These are phyloP conservation scores for Bimuria novae-zelandiae DNA, from an alignment of 2,329 filamentous ascomycete genomes.

Conservation along the genomic window DNA sequence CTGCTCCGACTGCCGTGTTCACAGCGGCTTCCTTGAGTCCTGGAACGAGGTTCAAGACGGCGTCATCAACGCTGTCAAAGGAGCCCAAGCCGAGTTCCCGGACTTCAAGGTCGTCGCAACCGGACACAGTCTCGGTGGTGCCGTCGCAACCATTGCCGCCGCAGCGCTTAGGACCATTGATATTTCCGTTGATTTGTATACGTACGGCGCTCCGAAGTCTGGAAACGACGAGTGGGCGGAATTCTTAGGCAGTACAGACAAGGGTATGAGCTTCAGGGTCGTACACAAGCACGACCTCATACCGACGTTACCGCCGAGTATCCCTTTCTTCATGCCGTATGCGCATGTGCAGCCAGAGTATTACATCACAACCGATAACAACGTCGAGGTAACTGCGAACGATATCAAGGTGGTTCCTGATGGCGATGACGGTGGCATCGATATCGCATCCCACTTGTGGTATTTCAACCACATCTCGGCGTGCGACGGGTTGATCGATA, in stretches of 20 bases:
- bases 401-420: conserved; percentile 31
- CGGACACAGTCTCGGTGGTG: conserved; percentile 72
- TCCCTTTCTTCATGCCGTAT: conserved; percentile 62
- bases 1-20: conserved; percentile 55
- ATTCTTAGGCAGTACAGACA: conserved; percentile 59
- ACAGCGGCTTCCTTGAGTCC: conserved; percentile 63
- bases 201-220: conserved; percentile 69
- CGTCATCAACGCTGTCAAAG: conserved; percentile 52
- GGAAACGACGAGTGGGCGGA: conserved; percentile 61
- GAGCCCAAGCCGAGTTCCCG: conserved; percentile 55
- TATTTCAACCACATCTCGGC: conserved; percentile 44
- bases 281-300: conserved; percentile 72
- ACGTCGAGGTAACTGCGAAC: conserved; percentile 18
- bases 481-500: conserved; percentile 34
- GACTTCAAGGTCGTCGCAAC: conserved; percentile 61
- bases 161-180: conserved; percentile 59
- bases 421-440: conserved; percentile 42
- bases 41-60: conserved; percentile 59
- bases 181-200: conserved; percentile 62
- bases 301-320: conserved; percentile 64
- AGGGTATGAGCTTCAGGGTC: conserved; percentile 62
- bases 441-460: conserved; percentile 39
- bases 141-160: conserved; percentile 64
- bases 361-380: conserved; percentile 47
- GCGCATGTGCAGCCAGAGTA: conserved; percentile 63